Percentiles rank a stretch among this genome's conserved stretches.
phyloP scores from a whole-genome alignment of 305 asterid genomes.

The Fraxinus sp. region DNA sequence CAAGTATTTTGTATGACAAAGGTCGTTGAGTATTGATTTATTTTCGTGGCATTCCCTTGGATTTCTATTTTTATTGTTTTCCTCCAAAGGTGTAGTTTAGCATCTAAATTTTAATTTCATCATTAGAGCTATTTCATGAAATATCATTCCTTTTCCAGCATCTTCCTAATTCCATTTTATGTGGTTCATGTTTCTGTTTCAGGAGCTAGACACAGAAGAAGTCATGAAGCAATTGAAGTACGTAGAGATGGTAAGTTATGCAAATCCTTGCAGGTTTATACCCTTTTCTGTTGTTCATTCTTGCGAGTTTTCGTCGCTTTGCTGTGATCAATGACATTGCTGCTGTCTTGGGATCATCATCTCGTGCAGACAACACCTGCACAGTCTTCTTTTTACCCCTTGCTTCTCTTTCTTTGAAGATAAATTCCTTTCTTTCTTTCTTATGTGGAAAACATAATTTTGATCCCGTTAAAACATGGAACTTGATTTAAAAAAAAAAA shows the following conservation, averaged over 20 bases:
- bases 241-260: slow-evolving; percentile 58
- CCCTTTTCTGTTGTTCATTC: background rate
- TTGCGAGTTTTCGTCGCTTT: background rate
- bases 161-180: background rate
- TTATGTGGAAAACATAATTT: background rate
- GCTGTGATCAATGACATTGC: background rate
- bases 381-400: background rate
- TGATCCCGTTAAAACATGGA: background rate
- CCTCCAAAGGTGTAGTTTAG: background rate
- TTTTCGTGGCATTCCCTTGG: background rate
- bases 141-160: background rate
- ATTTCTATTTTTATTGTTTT: background rate
- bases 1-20: background rate
- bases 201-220: slow-evolving; percentile 81
- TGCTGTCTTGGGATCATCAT: background rate
- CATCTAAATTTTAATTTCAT: background rate
- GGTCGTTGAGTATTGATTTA: background rate
- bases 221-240: slow-evolving; percentile 79
- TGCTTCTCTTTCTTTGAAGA: background rate
- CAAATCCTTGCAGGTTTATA: background rate
- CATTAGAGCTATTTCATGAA: background rate
- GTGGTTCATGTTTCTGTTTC: slow-evolving; percentile 32
- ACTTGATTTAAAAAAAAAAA: too few relatives aligned
- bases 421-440: background rate
- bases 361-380: background rate